Percentiles rank a stretch among this genome's conserved stretches.
Evolutionary conservation across 2,329 filamentous ascomycete genomes (phyloP).

Genomic region (Phyllosticta ampelicida): DNA sequence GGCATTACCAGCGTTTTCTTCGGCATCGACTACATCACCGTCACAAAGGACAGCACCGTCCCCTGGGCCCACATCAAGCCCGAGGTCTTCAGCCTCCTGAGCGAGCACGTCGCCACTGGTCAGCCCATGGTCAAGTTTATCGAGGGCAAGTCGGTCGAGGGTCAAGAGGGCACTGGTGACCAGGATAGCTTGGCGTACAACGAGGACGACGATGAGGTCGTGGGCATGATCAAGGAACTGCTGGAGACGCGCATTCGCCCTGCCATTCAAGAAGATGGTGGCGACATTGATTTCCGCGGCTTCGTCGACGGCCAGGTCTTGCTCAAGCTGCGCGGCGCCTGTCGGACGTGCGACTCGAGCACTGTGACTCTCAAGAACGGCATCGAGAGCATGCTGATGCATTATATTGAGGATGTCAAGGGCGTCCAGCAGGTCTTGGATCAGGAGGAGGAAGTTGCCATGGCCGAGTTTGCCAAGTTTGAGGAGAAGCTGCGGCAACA

Average conservation of each 20-base stretch:
- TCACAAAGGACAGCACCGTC: constrained; percentile 78
- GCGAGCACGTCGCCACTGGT: constrained; percentile 77
- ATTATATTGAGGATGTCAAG: constrained; percentile 63
- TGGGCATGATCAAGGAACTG: constrained; percentile 97
- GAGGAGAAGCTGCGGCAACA: constrained; percentile 68
- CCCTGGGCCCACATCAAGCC: constrained; percentile 94
- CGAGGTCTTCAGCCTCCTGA: constrained; percentile 91
- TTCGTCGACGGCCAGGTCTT: constrained; percentile 70
- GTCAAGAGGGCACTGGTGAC: constrained; percentile 35
- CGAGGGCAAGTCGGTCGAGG: constrained; percentile 45
- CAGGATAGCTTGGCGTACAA: constrained; percentile 71
- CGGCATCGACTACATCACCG: constrained; percentile 89
- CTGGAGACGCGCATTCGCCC: constrained; percentile 90
- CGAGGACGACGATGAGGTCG: constrained; percentile 85
- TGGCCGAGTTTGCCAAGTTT: constrained; percentile 86
- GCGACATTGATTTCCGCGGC: constrained; percentile 87
- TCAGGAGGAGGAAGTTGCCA: constrained; percentile 77
- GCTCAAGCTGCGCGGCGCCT: constrained; percentile 82
- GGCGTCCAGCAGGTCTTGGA: constrained; percentile 86
- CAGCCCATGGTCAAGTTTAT: constrained; percentile 66
- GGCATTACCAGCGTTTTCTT: constrained; percentile 94
- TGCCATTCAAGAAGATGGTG: constrained; percentile 93
- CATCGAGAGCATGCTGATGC: constrained; percentile 98
- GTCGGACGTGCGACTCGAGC: constrained; percentile 90
- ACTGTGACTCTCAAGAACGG: constrained; percentile 96